A percentile compares a stretch with the other conserved stretches of the same genome.
These are phyloP conservation scores for Penicillium alfredii DNA, from an alignment of 495 filamentous ascomycete genomes.

Conservation along the genomic window DNA sequence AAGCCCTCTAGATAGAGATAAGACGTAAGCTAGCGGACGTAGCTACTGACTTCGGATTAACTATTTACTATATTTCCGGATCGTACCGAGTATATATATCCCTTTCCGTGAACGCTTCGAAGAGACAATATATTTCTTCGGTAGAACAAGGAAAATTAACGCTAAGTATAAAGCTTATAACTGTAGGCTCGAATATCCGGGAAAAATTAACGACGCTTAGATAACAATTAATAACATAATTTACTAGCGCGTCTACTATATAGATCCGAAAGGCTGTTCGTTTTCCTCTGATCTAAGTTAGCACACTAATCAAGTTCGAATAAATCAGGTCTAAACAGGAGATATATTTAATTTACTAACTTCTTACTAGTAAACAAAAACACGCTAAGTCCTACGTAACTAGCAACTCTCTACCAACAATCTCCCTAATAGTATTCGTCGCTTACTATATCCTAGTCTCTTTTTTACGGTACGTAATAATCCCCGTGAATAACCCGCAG, in stretches of 20 bases:
- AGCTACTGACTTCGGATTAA: too few species aligned
- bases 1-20: too few species aligned
- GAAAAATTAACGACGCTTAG: conserved; percentile 1
- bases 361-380: conserved; percentile 6
- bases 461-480: conserved; percentile 1
- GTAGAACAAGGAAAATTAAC: too few species aligned
- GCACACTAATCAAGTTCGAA: conserved; percentile 3
- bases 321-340: conserved; percentile 2
- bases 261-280: conserved; percentile 10
- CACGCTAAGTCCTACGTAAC: conserved; percentile 7
- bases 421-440: conserved; percentile 4
- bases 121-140: too few species aligned
- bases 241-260: conserved; percentile 9
- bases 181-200: conserved; percentile 5
- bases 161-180: conserved; percentile 4
- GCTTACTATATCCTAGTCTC: conserved; percentile 3
- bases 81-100: too few species aligned
- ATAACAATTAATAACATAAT: conserved; percentile 12
- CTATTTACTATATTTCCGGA: too few species aligned
- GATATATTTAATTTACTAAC: conserved; percentile 9
- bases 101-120: too few species aligned
- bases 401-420: conserved; percentile 8
- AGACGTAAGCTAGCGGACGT: too few species aligned
- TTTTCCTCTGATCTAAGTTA: conserved; percentile 11
- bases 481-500: conserved; percentile 1